Evolutionary conservation across 2,329 filamentous ascomycete species (phyloP), one percentile per base, ranked within the genome.

Genomic region (Phyllosticta citribraziliensis): DNA sequence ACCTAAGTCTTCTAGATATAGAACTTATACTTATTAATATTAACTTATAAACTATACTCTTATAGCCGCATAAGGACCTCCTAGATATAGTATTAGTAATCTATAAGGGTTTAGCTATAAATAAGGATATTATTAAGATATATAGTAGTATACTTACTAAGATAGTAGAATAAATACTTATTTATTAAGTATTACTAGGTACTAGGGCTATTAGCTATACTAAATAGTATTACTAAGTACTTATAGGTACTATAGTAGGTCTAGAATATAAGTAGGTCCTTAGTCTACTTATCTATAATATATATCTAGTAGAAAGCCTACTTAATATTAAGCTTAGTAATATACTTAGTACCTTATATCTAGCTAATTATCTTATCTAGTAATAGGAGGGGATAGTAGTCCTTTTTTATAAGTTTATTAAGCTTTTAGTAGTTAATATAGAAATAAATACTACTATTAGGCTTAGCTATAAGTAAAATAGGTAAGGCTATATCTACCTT

Each of bases 71-170:
- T 14, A 1, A 64, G 50, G 1, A 63, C 55, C 20, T 62, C 3
- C 25, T 0, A 14, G n/a, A 65, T 52, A 50, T 66, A 52, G 19
- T 60, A 17, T 9, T 56, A 27, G 57, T 66, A 64, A 2, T 58
- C 20, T 24, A 52, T 10, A 4, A 55, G 14, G 4, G 54, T 64
- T 33, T 54, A 58, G 24, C 40, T 27, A 17, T 59, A 66, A 22
- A 66, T 64, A 55, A 66, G 40, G n/a, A 66, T 63, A 60, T 66
- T 62, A 57, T 65, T 52, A 63, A 65, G 30, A 53, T 65, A 67
- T 10, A 58, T 33, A 24, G 62, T 65, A 64, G 53, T 60, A 50
- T 64, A 61, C 19, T 62, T 62, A 60, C 65, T 33, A 22, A 66
- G 11, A 55, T 61, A 60, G 3, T 59, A 24, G 17, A 14, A 55